Evolutionary conservation across 768 basidiomycete genomes (phyloP).

Genomic region (Russula foetens): DNA sequence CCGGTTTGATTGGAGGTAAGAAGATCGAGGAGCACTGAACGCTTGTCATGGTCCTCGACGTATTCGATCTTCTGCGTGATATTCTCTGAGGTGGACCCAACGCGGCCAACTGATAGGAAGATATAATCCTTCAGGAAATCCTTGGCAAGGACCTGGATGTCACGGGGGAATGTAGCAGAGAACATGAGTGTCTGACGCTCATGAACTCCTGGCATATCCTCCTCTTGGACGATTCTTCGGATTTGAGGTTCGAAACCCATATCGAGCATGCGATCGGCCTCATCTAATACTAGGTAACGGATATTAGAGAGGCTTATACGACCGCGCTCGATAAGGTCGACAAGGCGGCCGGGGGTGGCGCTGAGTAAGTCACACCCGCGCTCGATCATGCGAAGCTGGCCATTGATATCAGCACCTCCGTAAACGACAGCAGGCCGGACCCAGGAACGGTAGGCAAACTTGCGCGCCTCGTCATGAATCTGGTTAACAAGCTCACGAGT

Average conservation of each 20-base stretch:
- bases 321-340: slow-evolving; percentile 97
- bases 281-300: slow-evolving; percentile 96
- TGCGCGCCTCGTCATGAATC: slow-evolving; percentile 98
- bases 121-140: slow-evolving; percentile 98
- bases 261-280: slow-evolving; percentile 99
- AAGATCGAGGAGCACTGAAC: slow-evolving; percentile 91
- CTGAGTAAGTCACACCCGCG: slow-evolving; percentile 95
- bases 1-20: slow-evolving; percentile 73
- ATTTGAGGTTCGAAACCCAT: slow-evolving; percentile 99
- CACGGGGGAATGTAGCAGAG: slow-evolving; percentile 97
- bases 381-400: slow-evolving; percentile 89
- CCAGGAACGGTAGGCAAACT: slow-evolving; percentile 99
- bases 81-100: slow-evolving; percentile 98
- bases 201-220: slow-evolving; percentile 92
- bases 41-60: slow-evolving; percentile 95
- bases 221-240: slow-evolving; percentile 92
- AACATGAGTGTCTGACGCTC: slow-evolving; percentile 99
- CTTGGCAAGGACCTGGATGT: slow-evolving; percentile 93
- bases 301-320: slow-evolving; percentile 94
- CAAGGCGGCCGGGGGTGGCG: slow-evolving; percentile 96
- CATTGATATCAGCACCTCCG: slow-evolving; percentile 96
- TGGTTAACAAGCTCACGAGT: slow-evolving; percentile 98
- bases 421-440: slow-evolving; percentile 98
- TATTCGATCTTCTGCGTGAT: slow-evolving; percentile 99
- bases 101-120: slow-evolving; percentile 97